These are phyloP conservation scores for Citrus glauca DNA, from an alignment of 345 rosid genomes.

Conservation along the genomic window DNA sequence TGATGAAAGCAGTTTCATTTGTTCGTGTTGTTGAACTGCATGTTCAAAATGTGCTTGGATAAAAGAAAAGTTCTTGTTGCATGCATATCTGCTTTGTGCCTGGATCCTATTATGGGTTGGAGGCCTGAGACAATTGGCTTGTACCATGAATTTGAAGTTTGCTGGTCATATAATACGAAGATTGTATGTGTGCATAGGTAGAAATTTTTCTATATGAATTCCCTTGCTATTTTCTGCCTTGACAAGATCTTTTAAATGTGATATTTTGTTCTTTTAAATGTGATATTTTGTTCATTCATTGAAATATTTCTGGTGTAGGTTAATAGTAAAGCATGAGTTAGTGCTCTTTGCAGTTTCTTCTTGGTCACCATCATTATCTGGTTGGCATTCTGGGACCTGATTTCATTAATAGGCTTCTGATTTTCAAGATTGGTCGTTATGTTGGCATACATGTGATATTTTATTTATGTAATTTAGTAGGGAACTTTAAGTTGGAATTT, in stretches of 20 bases:
- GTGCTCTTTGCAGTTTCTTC: not conserved
- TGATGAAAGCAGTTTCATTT: not conserved
- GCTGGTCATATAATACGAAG: not conserved
- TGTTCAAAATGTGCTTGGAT: not conserved
- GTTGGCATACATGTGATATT: slow-evolving; percentile 20
- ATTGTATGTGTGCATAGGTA: too few relatives aligned
- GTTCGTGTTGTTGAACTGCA: not conserved
- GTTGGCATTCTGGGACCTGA: slow-evolving; percentile 17
- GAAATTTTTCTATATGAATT: not conserved
- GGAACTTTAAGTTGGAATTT: slow-evolving; percentile 20
- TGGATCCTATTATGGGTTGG: not conserved
- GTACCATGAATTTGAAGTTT: not conserved
- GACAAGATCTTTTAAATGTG: not conserved
- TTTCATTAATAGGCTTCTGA: slow-evolving; percentile 19
- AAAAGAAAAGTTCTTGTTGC: not conserved
- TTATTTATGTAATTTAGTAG: slow-evolving; percentile 13
- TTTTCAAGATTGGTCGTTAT: slow-evolving; percentile 18
- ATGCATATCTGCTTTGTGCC: not conserved
- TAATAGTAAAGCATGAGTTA: slow-evolving; percentile 2
- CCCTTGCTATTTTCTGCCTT: not conserved
- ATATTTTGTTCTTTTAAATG: not conserved
- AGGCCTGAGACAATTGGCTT: not conserved
- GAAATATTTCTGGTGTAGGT: not conserved
- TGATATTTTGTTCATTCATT: not conserved
- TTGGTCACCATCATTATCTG: not conserved